phyloP scores from a whole-genome alignment of 768 basidiomycete genomes.

The Gymnopilus junonius region DNA sequence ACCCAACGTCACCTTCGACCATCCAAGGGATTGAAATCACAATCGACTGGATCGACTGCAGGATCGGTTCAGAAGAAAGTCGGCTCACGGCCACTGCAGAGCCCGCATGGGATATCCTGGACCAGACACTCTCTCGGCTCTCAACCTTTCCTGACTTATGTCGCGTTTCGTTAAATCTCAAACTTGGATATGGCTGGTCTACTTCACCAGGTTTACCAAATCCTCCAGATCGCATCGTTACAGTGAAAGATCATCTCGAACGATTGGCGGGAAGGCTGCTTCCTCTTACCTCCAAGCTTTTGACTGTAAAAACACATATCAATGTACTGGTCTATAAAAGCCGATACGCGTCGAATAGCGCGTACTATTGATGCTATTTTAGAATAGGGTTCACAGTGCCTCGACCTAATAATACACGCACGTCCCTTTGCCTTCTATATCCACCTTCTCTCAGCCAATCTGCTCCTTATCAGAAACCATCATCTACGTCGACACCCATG shows the following conservation, averaged over 20 bases:
- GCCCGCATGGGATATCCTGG: background rate
- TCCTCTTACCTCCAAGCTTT: background rate
- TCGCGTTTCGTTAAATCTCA: background rate
- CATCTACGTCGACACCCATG: background rate
- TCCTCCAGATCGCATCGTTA: conserved; percentile 1
- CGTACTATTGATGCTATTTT: background rate
- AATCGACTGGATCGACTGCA: conserved; percentile 14
- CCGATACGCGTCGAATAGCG: background rate
- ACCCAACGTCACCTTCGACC: background rate
- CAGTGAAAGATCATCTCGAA: background rate
- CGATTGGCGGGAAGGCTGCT: background rate
- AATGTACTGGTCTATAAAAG: background rate
- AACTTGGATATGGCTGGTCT: conserved; percentile 14
- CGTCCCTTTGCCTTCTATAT: too few species aligned
- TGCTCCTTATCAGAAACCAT: background rate
- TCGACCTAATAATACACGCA: too few species aligned
- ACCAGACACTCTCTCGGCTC: background rate
- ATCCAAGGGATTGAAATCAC: conserved; percentile 1
- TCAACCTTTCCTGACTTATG: background rate
- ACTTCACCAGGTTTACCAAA: background rate
- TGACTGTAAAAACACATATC: background rate
- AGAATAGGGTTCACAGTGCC: too few species aligned
- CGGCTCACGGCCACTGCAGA: background rate
- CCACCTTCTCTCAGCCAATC: too few species aligned
- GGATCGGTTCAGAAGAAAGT: conserved; percentile 5